phyloP scores from a whole-genome alignment of 768 basidiomycete species.

The Cantharellus cinnabarinus region DNA sequence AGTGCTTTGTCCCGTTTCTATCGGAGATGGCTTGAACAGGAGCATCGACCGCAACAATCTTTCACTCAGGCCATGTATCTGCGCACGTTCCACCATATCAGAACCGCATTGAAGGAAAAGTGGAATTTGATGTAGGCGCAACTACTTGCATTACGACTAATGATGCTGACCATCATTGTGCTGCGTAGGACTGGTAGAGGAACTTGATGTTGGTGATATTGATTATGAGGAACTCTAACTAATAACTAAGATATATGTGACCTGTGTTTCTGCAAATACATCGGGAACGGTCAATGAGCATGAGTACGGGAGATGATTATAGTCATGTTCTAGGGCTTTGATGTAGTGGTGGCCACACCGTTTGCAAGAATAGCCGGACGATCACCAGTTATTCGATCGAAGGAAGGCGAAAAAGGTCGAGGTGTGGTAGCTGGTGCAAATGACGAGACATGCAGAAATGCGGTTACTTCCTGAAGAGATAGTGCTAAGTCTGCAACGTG shows the following conservation, averaged over 20 bases:
- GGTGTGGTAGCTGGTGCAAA: constrained; percentile 39
- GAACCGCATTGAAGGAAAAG: background rate
- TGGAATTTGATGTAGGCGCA: background rate
- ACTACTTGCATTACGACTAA: no score
- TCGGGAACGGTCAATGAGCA: no score
- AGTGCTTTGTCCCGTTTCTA: constrained; percentile 43
- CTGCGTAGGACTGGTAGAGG: no score
- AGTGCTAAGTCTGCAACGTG: constrained; percentile 62
- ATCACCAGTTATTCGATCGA: background rate
- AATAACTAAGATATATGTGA: no score
- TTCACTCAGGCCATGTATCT: constrained; percentile 52
- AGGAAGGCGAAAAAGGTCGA: constrained; percentile 36
- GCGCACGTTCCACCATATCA: constrained; percentile 28
- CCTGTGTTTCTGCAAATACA: no score
- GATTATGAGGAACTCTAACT: no score
- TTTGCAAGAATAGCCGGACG: background rate
- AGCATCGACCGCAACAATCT: constrained; percentile 31
- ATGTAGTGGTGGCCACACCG: constrained; percentile 9
- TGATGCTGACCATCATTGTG: no score
- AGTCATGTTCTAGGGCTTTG: constrained; percentile 10
- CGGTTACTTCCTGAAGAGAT: constrained; percentile 71
- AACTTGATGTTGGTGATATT: no score
- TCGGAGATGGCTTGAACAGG: constrained; percentile 51
- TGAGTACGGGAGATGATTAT: background rate
- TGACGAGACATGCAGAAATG: constrained; percentile 69